Evolutionary conservation across 1,284 basidiomycete genomes (phyloP).

Genomic region (Malassezia arunalokei): DNA sequence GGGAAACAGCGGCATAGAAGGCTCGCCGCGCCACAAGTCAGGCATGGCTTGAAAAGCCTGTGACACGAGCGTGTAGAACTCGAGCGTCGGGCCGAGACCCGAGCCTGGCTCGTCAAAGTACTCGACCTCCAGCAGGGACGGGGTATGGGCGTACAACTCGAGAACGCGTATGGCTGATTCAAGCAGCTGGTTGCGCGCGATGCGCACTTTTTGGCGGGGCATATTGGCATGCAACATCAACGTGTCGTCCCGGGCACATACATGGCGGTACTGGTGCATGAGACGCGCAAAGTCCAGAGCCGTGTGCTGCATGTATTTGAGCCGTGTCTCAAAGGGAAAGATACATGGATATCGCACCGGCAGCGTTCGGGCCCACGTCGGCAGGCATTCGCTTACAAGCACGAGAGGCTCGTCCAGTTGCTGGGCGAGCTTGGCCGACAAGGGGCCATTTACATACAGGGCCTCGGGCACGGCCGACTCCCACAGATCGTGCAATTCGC

Average conservation of each 20-base stretch:
- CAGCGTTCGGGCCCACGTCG: slow-evolving; percentile 88
- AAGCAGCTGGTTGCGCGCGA: slow-evolving; percentile 81
- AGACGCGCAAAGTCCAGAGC: slow-evolving; percentile 92
- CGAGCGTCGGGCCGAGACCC: slow-evolving; percentile 90
- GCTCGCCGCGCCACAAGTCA: slow-evolving; percentile 71
- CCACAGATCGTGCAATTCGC: slow-evolving; percentile 65
- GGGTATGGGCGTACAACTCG: slow-evolving; percentile 79
- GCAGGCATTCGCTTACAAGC: slow-evolving; percentile 86
- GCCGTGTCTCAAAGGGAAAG: slow-evolving; percentile 93
- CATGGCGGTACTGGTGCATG: slow-evolving; percentile 67
- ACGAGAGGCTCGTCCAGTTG: slow-evolving; percentile 98
- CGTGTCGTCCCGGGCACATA: slow-evolving; percentile 57
- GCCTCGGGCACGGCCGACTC: slow-evolving; percentile 52
- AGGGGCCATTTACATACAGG: slow-evolving; percentile 91
- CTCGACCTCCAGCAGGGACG: slow-evolving; percentile 87
- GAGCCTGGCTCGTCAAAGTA: slow-evolving; percentile 99
- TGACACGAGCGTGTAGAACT: slow-evolving; percentile 89
- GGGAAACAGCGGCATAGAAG: slow-evolving; percentile 77
- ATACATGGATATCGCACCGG: slow-evolving; percentile 92
- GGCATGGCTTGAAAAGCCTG: slow-evolving; percentile 80
- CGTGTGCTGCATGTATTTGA: slow-evolving; percentile 89
- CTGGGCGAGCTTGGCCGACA: slow-evolving; percentile 92
- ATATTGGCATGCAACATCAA: slow-evolving; percentile 81
- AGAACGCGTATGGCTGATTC: slow-evolving; percentile 97
- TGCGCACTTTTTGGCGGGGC: slow-evolving; percentile 89